Conservation (phyloP, 2,329 filamentous ascomycete genomes). For the Chlorencoelia australis region DNA sequence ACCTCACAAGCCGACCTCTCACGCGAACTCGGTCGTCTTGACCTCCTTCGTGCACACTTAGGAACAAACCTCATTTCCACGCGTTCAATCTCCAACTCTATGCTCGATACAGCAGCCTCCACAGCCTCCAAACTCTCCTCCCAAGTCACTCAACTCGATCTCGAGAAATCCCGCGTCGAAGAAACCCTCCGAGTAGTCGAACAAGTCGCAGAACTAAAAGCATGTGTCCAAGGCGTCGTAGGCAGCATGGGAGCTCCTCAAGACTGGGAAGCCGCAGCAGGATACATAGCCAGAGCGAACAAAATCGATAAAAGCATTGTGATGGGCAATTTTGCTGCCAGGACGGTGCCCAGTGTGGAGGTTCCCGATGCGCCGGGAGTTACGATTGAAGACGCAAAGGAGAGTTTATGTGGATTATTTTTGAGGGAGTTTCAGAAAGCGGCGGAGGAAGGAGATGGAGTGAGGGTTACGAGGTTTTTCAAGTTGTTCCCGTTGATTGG, state of each 20-base stretch:
- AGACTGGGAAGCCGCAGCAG: conserved; percentile 95
- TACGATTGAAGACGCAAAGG: conserved; percentile 77
- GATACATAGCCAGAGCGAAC: conserved; percentile 74
- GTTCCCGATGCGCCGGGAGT: conserved; percentile 84
- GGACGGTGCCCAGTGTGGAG: conserved; percentile 90
- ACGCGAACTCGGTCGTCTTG: conserved; percentile 76
- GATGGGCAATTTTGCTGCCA: conserved; percentile 75
- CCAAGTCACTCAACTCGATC: conserved; percentile 77
- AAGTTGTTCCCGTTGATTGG: conserved; percentile 95
- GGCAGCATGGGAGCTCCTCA: conserved; percentile 96
- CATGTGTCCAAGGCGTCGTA: conserved; percentile 86
- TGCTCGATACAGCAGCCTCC: conserved; percentile 76
- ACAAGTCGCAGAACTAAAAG: conserved; percentile 92
- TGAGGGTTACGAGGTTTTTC: conserved; percentile 91
- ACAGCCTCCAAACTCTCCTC: conserved; percentile 79
- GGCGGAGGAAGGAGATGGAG: conserved; percentile 73
- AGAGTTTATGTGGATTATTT: conserved; percentile 84
- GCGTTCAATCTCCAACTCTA: conserved; percentile 75
- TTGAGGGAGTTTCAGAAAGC: conserved; percentile 92
- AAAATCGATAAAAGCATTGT: conserved; percentile 73
- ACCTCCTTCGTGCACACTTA: conserved; percentile 79
- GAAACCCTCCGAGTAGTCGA: conserved; percentile 87
- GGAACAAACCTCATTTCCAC: conserved; percentile 79
- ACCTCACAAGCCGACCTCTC: conserved; percentile 78
- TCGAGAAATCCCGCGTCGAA: conserved; percentile 85